These are phyloP conservation scores for Talaromyces amestolkiae DNA, from an alignment of 2,329 filamentous ascomycete genomes.

Conservation along the genomic window DNA sequence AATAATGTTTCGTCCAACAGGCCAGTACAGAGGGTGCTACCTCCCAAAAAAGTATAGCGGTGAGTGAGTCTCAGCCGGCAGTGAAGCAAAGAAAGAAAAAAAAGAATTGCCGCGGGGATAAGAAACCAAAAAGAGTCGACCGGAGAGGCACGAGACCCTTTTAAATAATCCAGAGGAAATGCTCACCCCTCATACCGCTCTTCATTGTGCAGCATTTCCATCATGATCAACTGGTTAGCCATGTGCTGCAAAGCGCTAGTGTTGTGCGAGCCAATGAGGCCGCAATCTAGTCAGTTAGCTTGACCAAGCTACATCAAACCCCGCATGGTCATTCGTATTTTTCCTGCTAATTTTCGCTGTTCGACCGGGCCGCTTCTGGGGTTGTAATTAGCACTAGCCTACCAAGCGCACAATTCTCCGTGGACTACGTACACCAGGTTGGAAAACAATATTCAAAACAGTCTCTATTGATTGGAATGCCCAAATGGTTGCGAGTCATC, in stretches of 20 bases:
- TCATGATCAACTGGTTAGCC: slow-evolving; percentile 2
- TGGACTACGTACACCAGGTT: not conserved
- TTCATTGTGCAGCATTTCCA: not conserved
- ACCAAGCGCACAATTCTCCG: not conserved
- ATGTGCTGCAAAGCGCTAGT: not conserved
- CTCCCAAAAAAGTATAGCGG: not conserved
- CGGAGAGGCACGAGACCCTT: not conserved
- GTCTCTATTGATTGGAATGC: not conserved
- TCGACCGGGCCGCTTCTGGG: slow-evolving; percentile 2
- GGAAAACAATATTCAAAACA: not conserved
- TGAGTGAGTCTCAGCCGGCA: not conserved
- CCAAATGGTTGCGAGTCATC: not conserved
- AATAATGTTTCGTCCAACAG: not conserved
- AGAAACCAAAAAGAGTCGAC: not conserved
- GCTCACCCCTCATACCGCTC: not conserved
- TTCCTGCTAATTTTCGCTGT: not conserved
- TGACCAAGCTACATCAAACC: not conserved
- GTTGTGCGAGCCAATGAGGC: not conserved
- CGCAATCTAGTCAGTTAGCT: not conserved
- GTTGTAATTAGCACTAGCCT: not conserved
- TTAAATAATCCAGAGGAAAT: slow-evolving; percentile 7
- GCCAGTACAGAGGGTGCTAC: not conserved
- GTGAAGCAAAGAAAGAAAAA: not conserved
- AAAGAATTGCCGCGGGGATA: not conserved
- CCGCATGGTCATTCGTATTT: slow-evolving; percentile 4